Evolutionary conservation across 305 asterid genomes (phyloP), one percentile per base, ranked within the genome.

Genomic region (Fraxinus floribunda): DNA sequence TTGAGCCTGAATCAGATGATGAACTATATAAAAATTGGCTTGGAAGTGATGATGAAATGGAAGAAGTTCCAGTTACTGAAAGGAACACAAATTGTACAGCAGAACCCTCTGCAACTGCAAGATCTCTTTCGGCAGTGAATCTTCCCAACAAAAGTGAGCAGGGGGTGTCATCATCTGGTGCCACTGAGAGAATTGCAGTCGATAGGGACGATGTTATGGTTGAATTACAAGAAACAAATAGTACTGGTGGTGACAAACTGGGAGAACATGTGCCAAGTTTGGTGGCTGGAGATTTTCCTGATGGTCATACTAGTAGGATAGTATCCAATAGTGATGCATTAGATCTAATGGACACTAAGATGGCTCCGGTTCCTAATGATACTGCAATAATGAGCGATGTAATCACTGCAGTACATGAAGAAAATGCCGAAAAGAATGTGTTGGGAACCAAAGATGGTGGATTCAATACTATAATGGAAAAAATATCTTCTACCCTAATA

Each of bases 11-110:
- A 77, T 86, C 90, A 15, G 92, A 88, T 7, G 98, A 93, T 64
- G 95, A 92, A 66, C 85, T 93, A 35, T 81, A 91, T 3, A 84
- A 86, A 82, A 90, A 83, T 76, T 93, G 97, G 97, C 60, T 83
- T 64, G 88, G 83, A 57, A 87, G 76, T 16, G 87, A 87, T 5
- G 88, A 90, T 79, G 90, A 86, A 79, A 73, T 78, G 76, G 93
- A 88, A 78, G 87, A 88, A 78, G 87, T 66, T 44, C 87, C 85
- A 79, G 81, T 36, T 79, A 46, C 89, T 49, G 82, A 86, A 80
- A 83, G 76, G 16, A 78, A 75, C 72, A 52, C 82, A 3, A 77
- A 35, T 64, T 66, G 49, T 30, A 26, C 85, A 7, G 77, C 71
- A 82, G 80, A 71, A 73, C 81, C 82, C 38, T 76, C 81, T 75